Base-by-base conservation (phyloP, 192 early-diverging fungal species). In the Nowakowskiella sp. region DNA sequence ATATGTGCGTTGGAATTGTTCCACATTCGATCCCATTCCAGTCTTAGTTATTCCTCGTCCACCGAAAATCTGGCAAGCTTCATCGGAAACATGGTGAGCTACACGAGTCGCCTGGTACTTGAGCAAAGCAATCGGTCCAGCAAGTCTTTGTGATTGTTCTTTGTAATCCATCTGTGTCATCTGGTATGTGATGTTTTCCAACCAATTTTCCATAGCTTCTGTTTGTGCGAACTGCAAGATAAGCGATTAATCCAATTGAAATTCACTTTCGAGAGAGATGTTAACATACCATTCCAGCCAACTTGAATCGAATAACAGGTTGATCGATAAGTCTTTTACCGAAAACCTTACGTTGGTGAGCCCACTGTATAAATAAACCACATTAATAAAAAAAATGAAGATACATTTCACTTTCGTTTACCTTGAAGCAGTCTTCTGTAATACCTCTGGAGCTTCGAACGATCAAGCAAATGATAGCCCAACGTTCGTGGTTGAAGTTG, bases 401-500 rank as follows among this genome's bases (percentile, higher is more conserved):
- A 39, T 13, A 13, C 19, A 13, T 19, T 13, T 39, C 36, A 39
- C 36, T 19, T 39, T 39, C 13, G 36, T 39, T 8, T 32, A 9
- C 9, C 43, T 65, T 61, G 24, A 81, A 65, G 58, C 71, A 81
- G 29, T 81, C 77, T 50, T 79, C 78, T 27, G 78, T 54, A 6
- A 84, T 64, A 4, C 51, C 30, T 33, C 82, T 65, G 34, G 70
- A 52, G 13, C 49, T 69, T 42, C 60, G 49, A n/a, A 73, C 59
- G 10, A 50, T 64, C 33, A 66, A 66, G 27, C 62, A 63, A 26
- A 64, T 50, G 49, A 83, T 83, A 28, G 59, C 58, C 80, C 81
- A 84, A 26, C 81, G 69, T 39, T 85, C 81, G 47, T 86, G 82
- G 66, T 86, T 85, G 59, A 85, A 85, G 66, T 86, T 86, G 53